Percentiles rank a stretch among this genome's conserved stretches.
Conservation (phyloP, 2,329 filamentous ascomycete genomes). For the Penicillium sp. region DNA sequence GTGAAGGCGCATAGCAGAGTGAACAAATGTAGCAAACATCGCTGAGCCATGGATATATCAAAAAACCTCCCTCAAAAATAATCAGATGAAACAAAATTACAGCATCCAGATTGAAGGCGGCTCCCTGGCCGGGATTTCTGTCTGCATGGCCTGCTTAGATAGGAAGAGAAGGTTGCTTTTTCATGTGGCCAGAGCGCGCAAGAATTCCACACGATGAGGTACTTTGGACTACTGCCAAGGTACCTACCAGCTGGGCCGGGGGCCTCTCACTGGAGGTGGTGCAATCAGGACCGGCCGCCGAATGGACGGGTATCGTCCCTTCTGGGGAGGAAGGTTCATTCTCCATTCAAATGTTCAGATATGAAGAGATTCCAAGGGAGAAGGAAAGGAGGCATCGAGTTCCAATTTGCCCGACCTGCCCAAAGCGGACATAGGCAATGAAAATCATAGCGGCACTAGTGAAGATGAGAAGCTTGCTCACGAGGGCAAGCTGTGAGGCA, state of each 20-base stretch:
- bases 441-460: not conserved
- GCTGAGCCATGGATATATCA: not conserved
- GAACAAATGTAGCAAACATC: not conserved
- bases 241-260: not conserved
- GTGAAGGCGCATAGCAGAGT: not conserved
- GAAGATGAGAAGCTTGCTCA: not conserved
- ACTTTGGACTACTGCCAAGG: not conserved
- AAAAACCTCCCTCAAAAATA: not conserved
- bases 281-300: not conserved
- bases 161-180: not conserved
- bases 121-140: not conserved
- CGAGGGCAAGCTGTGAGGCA: not conserved
- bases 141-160: not conserved
- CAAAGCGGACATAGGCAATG: not conserved
- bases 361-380: not conserved
- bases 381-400: no score
- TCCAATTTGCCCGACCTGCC: constrained; percentile 4
- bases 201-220: not conserved
- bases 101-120: not conserved
- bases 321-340: not conserved
- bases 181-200: not conserved
- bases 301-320: constrained; percentile 18
- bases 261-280: not conserved
- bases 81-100: not conserved
- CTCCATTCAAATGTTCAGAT: not conserved